Evolutionary conservation across 129 eudicot genomes (phyloP).

Genomic region (Deinandra increscens): DNA sequence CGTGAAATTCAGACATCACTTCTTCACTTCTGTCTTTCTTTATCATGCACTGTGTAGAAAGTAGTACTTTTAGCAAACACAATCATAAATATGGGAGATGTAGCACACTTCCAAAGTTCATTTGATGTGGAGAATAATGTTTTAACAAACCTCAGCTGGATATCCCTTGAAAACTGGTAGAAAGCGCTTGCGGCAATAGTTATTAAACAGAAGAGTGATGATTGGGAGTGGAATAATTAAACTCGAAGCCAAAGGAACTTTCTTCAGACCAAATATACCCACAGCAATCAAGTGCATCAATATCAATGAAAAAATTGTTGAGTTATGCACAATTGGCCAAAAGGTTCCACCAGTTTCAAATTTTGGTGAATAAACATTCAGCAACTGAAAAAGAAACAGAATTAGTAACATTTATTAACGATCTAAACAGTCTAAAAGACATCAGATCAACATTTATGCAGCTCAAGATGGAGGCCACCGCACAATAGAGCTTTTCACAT

Average conservation of each 20-base stretch:
- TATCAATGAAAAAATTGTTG: slow-evolving; percentile 63
- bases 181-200: slow-evolving; percentile 73
- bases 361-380: slow-evolving; percentile 74
- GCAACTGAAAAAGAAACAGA: slow-evolving; percentile 55
- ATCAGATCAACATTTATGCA: slow-evolving; percentile 12
- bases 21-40: slow-evolving; percentile 75
- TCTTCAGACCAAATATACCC: slow-evolving; percentile 90
- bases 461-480: neutral
- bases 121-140: slow-evolving; percentile 4
- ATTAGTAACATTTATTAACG: neutral
- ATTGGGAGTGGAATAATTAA: slow-evolving; percentile 76
- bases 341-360: slow-evolving; percentile 82
- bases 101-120: neutral
- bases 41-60: slow-evolving; percentile 64
- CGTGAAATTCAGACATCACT: slow-evolving; percentile 52
- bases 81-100: neutral
- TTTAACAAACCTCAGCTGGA: slow-evolving; percentile 75
- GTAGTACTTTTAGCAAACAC: slow-evolving; percentile 9
- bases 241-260: slow-evolving; percentile 71
- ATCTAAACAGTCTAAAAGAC: neutral
- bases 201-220: slow-evolving; percentile 71
- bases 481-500: neutral
- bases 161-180: slow-evolving; percentile 69
- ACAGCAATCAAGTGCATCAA: slow-evolving; percentile 86
- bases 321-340: slow-evolving; percentile 84